These are phyloP conservation scores for Waltergamsia citrina DNA, from an alignment of 2,329 filamentous ascomycete species.

Conservation along the genomic window DNA sequence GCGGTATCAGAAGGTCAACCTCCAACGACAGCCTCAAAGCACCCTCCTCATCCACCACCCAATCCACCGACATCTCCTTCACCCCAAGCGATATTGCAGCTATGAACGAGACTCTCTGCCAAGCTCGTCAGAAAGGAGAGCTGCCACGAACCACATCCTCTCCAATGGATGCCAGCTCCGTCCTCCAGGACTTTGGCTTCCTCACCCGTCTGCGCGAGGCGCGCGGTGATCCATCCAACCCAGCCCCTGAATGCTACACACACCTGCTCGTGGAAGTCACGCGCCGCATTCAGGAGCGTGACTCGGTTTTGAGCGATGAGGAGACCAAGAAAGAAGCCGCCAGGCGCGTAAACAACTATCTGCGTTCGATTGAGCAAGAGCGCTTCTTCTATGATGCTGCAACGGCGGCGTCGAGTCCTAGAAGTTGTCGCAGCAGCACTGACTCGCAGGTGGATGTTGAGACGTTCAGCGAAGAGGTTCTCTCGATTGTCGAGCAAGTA, in stretches of 20 bases:
- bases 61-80: constrained; percentile 3
- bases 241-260: constrained; percentile 12
- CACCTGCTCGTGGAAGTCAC: constrained; percentile 19
- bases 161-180: constrained; percentile 12
- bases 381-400: not conserved
- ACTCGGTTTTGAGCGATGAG: constrained; percentile 12
- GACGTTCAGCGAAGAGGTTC: constrained; percentile 13
- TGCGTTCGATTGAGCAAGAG: constrained; percentile 11
- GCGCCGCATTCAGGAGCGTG: constrained; percentile 23
- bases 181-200: constrained; percentile 19
- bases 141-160: constrained; percentile 21
- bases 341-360: constrained; percentile 13
- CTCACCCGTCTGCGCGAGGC: constrained; percentile 17
- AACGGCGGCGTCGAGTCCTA: not conserved
- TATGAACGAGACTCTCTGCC: constrained; percentile 18
- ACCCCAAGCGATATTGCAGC: constrained; percentile 10
- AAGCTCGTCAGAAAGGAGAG: constrained; percentile 19
- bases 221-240: constrained; percentile 9
- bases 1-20: not conserved
- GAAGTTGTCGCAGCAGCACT: constrained; percentile 1
- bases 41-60: not conserved
- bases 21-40: not conserved
- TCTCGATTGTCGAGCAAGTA: constrained; percentile 16
- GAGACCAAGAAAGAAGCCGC: constrained; percentile 11
- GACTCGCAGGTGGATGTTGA: constrained; percentile 4